Evolutionary conservation across 768 basidiomycete genomes (phyloP).

Genomic region (Russula abietina): DNA sequence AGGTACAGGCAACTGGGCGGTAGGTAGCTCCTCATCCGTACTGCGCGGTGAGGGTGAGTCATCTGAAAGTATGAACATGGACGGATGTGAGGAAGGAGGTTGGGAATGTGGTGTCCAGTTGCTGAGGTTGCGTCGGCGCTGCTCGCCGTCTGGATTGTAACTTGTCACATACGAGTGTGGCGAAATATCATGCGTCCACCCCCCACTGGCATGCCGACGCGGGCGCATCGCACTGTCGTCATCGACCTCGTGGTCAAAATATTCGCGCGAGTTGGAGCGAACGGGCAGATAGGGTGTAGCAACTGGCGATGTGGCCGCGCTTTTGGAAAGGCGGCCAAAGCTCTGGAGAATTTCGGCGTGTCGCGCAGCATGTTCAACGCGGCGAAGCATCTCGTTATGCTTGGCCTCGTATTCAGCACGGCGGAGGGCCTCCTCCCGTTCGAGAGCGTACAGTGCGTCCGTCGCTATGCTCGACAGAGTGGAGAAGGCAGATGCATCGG

Average conservation of each 20-base stretch:
- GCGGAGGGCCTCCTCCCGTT: slow-evolving; percentile 68
- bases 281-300: slow-evolving; percentile 18
- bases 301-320: slow-evolving; percentile 22
- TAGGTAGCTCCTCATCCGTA: slow-evolving; percentile 52
- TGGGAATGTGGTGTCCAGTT: slow-evolving; percentile 26
- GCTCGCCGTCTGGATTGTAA: slow-evolving; percentile 32
- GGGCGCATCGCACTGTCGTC: slow-evolving; percentile 42
- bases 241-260: slow-evolving; percentile 30
- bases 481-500: slow-evolving; percentile 38
- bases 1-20: slow-evolving; percentile 16
- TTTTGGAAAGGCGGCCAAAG: slow-evolving; percentile 29
- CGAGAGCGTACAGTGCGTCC: slow-evolving; percentile 85
- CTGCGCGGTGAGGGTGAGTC: slow-evolving; percentile 67
- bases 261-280: slow-evolving; percentile 7
- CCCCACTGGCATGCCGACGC: slow-evolving; percentile 23
- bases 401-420: slow-evolving; percentile 57
- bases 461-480: slow-evolving; percentile 72
- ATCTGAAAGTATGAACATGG: slow-evolving; percentile 32
- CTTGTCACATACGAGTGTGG: slow-evolving; percentile 31
- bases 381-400: slow-evolving; percentile 39
- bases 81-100: slow-evolving; percentile 31
- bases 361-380: slow-evolving; percentile 34
- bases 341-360: slow-evolving; percentile 41
- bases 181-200: slow-evolving; percentile 24
- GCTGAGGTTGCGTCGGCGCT: slow-evolving; percentile 27